Conservation (phyloP, 164 flowering plant genomes). For the Euptelea pleiosperma region DNA sequence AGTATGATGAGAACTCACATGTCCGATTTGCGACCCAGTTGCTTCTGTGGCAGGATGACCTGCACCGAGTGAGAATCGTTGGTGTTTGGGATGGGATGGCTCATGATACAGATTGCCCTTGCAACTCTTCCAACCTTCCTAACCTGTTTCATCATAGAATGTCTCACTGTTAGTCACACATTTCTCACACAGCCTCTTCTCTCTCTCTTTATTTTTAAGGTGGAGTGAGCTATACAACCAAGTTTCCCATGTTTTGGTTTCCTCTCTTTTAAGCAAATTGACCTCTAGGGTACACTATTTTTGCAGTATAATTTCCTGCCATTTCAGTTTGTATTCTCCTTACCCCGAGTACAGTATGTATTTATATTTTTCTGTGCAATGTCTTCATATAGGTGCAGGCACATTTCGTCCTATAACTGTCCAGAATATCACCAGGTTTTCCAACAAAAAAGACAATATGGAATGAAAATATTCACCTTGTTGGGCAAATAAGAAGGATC, state of each 20-base stretch:
- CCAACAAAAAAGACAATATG: background rate
- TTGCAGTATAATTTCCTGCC: no score
- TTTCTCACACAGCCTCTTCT: background rate
- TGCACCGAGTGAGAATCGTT: slow-evolving; percentile 84
- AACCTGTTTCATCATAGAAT: slow-evolving; percentile 45
- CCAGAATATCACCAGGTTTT: slow-evolving; percentile 1
- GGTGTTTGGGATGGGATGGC: slow-evolving; percentile 91
- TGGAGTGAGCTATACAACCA: background rate
- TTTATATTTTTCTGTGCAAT: background rate
- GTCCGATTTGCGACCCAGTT: slow-evolving; percentile 81
- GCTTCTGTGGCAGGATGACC: slow-evolving; percentile 89
- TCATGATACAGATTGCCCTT: slow-evolving; percentile 93
- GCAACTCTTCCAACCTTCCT: slow-evolving; percentile 91
- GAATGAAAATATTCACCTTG: slow-evolving; percentile 52
- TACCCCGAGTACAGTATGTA: background rate
- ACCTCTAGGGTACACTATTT: slow-evolving; percentile 4
- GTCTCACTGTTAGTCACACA: background rate
- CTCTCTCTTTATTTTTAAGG: background rate
- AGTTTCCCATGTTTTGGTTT: background rate
- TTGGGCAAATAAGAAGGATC: slow-evolving; percentile 93
- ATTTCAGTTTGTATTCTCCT: background rate
- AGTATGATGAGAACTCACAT: slow-evolving; percentile 53
- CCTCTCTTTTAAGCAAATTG: background rate
- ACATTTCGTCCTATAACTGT: background rate
- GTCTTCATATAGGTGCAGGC: background rate